Base-by-base conservation (phyloP, 495 filamentous ascomycete species). In the Penicillium maclennaniae region DNA sequence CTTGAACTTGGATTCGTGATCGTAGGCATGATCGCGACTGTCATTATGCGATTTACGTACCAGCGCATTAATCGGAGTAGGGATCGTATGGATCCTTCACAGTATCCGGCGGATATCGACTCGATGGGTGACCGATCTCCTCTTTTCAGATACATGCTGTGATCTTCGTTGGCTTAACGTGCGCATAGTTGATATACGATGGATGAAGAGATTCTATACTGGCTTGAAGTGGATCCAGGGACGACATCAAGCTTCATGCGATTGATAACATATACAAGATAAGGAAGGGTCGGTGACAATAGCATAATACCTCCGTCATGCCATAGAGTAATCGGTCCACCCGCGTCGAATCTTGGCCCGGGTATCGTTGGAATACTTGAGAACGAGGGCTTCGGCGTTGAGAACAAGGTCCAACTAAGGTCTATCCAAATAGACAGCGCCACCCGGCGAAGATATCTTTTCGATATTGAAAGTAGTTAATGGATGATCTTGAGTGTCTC, bases 1-100 rank as follows among this genome's bases (percentile, higher is more conserved):
- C 64, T 91, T 23, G 87, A 88, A 53, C 68, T 92, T 20, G 84
- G 66, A 0, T 91, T 91, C 55, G 82, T 85, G n/a, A 56, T 70
- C 0, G 62, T 70, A 4, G 87, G 87, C 0, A 74, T 87, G 43
- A 55, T 85, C 31, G 86, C 86, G 0, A 70, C 79, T 1, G 38
- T 80, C 4, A 60, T 81, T 20, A 61, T 89, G 38, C 69, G 83
- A 6, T 28, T 79, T 21, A 68, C 70, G n/a, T 90, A 89, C 56
- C 61, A 65, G 25, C 52, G 71, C 9, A 80, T 86, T 51, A 92
- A 91, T 70, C 72, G 63, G 42, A 76, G 73, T 63, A 73, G 85
- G 8, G 82, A 80, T 7, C 67, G 71, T n/a, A 74, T 80, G 4
- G 73, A 70, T 34, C 69, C 76, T 42, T 66, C 57, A 14, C 63